Evolutionary conservation across 371 early-diverging fungal species (phyloP), one percentile per base, ranked within the genome.

Genomic region (Fennellomyces sp.): DNA sequence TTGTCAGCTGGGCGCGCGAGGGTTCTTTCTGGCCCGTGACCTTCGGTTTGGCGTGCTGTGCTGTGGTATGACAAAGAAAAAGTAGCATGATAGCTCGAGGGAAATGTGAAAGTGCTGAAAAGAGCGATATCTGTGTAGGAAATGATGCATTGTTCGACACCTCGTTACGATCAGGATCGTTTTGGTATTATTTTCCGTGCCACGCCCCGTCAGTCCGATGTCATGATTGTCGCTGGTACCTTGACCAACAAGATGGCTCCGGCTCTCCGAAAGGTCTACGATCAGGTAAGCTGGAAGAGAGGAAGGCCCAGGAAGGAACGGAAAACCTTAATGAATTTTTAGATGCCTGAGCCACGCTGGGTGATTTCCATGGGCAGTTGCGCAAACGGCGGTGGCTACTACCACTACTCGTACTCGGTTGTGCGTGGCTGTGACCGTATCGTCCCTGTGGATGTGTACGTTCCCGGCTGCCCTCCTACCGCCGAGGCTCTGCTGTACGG

Each of bases 191-290:
- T 98, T 54, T 97, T 97, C 83, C 92, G 98, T 80, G 98, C 98
- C 26, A 90, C 96, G 13, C 98, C 98, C 28, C 93, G 98, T 77
- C 97, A 98, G 83, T 91, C 95, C 28, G 98, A 98, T 84, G 94
- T 96, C 56, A 97, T 98, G 97, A 98, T 98, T 81, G 97, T 98
- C 52, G 98, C 98, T 19, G 98, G 98, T 53, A 93, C 93, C 38
- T 80, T 98, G 66, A 97, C 97, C 54, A 98, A 98, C 87, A 98
- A 98, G 82, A 98, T 98, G 98, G 98, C 98, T 2, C 97, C 98
- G 45, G 95, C 96, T 12, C 82, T 98, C 62, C 88, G 98, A 63
- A 95, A 94, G 77, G 97, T 98, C 57, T 97, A 94, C 59, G 96
- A 93, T 72, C 92, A 93, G 80, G 90, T 88, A 84, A 61, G n/a